phyloP scores from a whole-genome alignment of 1,284 basidiomycete species.

The Earliella scabrosa region DNA sequence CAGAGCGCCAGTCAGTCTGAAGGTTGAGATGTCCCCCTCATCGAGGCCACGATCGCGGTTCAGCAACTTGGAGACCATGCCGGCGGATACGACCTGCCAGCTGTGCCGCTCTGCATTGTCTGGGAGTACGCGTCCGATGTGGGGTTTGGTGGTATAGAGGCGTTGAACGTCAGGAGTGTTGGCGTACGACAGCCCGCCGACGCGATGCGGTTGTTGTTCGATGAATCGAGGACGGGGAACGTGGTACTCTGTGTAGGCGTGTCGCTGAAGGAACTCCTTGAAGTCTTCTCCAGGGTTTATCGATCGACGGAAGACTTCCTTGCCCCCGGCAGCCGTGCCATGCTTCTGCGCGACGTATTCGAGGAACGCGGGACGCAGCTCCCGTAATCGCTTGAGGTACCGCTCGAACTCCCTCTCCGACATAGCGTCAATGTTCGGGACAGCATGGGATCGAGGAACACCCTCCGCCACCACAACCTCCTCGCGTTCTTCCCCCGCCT shows the following conservation, averaged over 20 bases:
- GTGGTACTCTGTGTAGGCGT: slow-evolving; percentile 30
- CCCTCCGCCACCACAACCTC: slow-evolving; percentile 30
- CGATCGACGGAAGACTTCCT: slow-evolving; percentile 38
- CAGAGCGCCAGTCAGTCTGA: slow-evolving; percentile 32
- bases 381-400: slow-evolving; percentile 61
- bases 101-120: slow-evolving; percentile 4
- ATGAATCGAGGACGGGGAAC: slow-evolving; percentile 45
- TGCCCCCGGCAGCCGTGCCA: slow-evolving; percentile 27
- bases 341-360: slow-evolving; percentile 41
- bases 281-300: slow-evolving; percentile 12
- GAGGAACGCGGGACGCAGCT: slow-evolving; percentile 59
- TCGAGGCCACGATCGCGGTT: slow-evolving; percentile 2
- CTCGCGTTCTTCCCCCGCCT: slow-evolving; percentile 22
- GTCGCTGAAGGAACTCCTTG: slow-evolving; percentile 36
- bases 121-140: slow-evolving; percentile 60
- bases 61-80: slow-evolving; percentile 30
- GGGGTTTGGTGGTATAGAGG: slow-evolving; percentile 50
- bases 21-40: slow-evolving; percentile 17
- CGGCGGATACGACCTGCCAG: slow-evolving; percentile 33
- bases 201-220: slow-evolving; percentile 65
- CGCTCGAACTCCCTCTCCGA: slow-evolving; percentile 53
- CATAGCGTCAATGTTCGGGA: slow-evolving; percentile 41
- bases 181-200: slow-evolving; percentile 65
- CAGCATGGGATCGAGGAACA: slow-evolving; percentile 37
- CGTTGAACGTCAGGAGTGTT: slow-evolving; percentile 56